Base-by-base conservation (phyloP, 1,284 basidiomycete species). In the Trichosporon sp. region DNA sequence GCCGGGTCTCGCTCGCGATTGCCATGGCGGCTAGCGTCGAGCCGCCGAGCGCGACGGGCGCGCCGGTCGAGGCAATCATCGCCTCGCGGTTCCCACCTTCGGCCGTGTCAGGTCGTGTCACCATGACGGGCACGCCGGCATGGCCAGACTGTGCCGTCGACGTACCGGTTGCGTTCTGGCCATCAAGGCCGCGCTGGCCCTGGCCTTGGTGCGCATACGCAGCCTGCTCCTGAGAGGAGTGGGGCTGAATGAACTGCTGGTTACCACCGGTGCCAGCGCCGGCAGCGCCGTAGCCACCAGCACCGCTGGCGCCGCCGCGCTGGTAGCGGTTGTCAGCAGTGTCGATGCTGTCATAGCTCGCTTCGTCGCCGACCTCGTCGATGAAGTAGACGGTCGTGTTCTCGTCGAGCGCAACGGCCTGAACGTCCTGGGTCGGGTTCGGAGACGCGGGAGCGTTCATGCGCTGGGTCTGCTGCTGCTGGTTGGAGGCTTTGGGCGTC, bases 381-480 rank as follows among this genome's bases (percentile, higher is more conserved):
- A 72, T 69, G 62, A 72, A 72, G 65, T 67, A 72, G 9, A 70
- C 71, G 18, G 68, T 70, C 32, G 69, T 70, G 21, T 68, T 62
- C 11, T 58, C 68, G 42, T 72, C 71, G 7, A 72, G 60, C 2
- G 69, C 35, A 13, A 65, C 66, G 9, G 68, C 53, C 21, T 65
- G 53, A 21, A 72, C 53, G 31, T 72, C 60, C 15, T 42, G 25
- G 12, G 65, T 25, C 23, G 65, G 65, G 32, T 35, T 34, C 3
- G 65, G 65, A 5, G 65, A 58, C n/a, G 27, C 31, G 2, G 64
- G 29, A 4, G 29, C 64, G 31, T 47, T 51, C 27, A 11, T 8
- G n/a, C 13, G 21, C 35, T 27, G 62, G 21, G 63, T 31, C 47
- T 27, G 67, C 53, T 13, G 51, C 38, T 64, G 34, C 23, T 18